Evolutionary conservation across 139 green algal species (phyloP).

Genomic region (Chlorella sp.): DNA sequence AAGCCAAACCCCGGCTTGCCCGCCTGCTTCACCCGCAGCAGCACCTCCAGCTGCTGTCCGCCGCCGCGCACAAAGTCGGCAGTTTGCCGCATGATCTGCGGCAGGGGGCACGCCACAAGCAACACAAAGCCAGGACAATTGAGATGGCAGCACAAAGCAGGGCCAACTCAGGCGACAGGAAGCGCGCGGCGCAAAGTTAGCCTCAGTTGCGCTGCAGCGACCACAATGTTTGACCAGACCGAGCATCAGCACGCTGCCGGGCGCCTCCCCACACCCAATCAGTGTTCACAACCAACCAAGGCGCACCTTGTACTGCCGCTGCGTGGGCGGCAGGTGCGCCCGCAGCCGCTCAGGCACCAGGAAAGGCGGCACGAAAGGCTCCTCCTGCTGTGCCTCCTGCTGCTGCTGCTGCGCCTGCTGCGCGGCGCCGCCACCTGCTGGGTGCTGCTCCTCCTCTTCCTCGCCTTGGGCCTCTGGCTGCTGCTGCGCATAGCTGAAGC

Average conservation of each 20-base stretch:
- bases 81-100: slow-evolving; percentile 73
- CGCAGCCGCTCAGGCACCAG: slow-evolving; percentile 20
- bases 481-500: slow-evolving; percentile 38
- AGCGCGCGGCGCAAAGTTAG: too few species aligned
- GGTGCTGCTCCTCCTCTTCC: neutral
- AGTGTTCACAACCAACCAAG: too few species aligned
- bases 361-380: slow-evolving; percentile 27
- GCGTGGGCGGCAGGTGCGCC: slow-evolving; percentile 13
- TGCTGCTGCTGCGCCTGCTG: neutral
- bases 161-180: neutral
- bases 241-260: too few species aligned
- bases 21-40: slow-evolving; percentile 74
- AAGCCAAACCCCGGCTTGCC: slow-evolving; percentile 67
- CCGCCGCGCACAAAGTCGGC: slow-evolving; percentile 71
- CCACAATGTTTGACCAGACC: too few species aligned
- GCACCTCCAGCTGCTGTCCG: slow-evolving; percentile 72
- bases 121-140: too few species aligned
- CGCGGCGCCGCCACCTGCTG: neutral
- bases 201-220: too few species aligned
- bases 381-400: neutral
- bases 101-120: neutral
- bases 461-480: neutral
- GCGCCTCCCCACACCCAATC: too few species aligned
- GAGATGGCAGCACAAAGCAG: neutral
- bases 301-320: slow-evolving; percentile 39